These are phyloP conservation scores for Backusella psychrophila DNA, from an alignment of 192 early-diverging fungal genomes.

Conservation along the genomic window DNA sequence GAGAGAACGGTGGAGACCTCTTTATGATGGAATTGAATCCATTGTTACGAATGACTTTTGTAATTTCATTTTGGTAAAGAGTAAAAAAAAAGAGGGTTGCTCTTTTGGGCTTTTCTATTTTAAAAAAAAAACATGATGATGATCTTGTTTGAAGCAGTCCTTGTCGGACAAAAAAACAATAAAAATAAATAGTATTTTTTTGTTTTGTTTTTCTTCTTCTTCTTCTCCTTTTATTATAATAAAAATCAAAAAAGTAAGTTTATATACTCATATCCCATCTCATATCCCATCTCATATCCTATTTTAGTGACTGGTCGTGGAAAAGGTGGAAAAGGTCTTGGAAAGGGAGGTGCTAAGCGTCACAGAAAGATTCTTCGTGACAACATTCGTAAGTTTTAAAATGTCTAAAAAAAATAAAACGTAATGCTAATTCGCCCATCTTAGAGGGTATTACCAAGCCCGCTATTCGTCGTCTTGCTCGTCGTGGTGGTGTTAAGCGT, in stretches of 20 bases:
- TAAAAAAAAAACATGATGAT: too few relatives aligned
- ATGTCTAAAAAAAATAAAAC: too few relatives aligned
- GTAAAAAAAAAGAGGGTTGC: too few relatives aligned
- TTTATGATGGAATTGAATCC: too few relatives aligned
- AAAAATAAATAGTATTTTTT: not conserved
- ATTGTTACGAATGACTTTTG: too few relatives aligned
- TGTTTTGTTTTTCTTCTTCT: not conserved
- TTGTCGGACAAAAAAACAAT: not conserved
- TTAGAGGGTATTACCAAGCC: slow-evolving; percentile 38
- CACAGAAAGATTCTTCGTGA: slow-evolving; percentile 99
- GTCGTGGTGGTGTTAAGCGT: slow-evolving; percentile 99
- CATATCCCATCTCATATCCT: not conserved
- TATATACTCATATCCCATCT: not conserved
- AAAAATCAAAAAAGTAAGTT: not conserved
- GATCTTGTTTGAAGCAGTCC: too few relatives aligned
- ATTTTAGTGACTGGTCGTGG: slow-evolving; percentile 88
- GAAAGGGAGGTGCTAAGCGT: slow-evolving; percentile 99
- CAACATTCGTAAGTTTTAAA: slow-evolving; percentile 66
- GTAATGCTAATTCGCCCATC: not conserved
- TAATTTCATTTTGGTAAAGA: too few relatives aligned
- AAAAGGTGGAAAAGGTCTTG: slow-evolving; percentile 99
- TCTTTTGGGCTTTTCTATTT: too few relatives aligned
- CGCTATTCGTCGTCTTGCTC: slow-evolving; percentile 94
- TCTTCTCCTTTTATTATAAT: not conserved
- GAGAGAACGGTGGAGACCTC: too few relatives aligned